Base-by-base conservation (phyloP, 2,329 filamentous ascomycete species). In the Knufia fluminis region DNA sequence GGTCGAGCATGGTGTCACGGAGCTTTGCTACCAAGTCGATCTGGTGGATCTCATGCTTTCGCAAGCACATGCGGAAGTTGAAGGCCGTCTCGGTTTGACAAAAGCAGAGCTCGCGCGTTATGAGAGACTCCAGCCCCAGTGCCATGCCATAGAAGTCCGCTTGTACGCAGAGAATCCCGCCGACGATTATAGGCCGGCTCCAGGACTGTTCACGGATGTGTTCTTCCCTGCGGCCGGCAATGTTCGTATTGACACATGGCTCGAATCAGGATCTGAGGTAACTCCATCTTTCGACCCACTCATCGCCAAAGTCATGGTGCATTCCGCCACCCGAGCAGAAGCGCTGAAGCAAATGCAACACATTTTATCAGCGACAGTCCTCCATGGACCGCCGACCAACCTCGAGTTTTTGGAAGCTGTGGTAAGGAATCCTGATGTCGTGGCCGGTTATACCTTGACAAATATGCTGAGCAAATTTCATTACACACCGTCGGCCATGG, bases 1-100 rank as follows among this genome's bases (percentile, higher is more conserved):
- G n/a, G 73, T 76, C 3, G 74, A 76, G 53, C 71, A 75, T 55
- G 64, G 67, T 19, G 65, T 72, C 32, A 71, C 70, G 0, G 70
- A 72, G 48, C 59, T 61, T 19, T 61, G 64, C 0, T 66, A 62
- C 0, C 66, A 66, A 0, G 26, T 70, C 6, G 70, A 72, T 52
- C 52, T 71, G 9, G 68, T 71, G 4, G 52, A 52, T 14, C 43
- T 68, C 20, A 65, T 68, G 53, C 50, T 71, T 3, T 65, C 61
- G 4, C 59, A 65, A 1, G 65, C 66, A 31, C 7, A 7, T 31
- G 28, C 7, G 28, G 28, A 31, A 14, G 14, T 31, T 31, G 7
- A 31, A 7, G 28, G 14, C 7, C 28, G 14, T 31, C 28, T 14
- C 28, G 7, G 28, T 31, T 31, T n/a, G n/a, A n/a, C n/a, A n/a